Conservation (phyloP, 2,329 filamentous ascomycete species). For the Scedosporium aurantiacum region DNA sequence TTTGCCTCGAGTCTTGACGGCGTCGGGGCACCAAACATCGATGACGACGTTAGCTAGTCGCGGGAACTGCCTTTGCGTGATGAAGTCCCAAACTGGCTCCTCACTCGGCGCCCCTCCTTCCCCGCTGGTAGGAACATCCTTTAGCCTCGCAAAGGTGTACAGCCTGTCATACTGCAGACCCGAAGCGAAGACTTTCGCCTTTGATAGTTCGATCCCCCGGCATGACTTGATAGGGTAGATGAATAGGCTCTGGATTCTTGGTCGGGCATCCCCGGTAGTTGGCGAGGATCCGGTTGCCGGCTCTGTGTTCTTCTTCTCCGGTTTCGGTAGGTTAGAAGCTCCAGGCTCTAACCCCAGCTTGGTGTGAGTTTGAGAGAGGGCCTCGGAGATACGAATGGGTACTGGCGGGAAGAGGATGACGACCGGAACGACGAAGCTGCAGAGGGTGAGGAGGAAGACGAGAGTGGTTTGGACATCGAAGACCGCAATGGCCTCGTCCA, state of each 20-base stretch:
- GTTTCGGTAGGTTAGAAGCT: background rate
- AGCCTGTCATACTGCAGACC: slow-evolving; percentile 73
- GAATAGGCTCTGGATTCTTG: slow-evolving; percentile 34
- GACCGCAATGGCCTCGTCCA: slow-evolving; percentile 12
- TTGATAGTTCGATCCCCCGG: slow-evolving; percentile 59
- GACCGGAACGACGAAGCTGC: slow-evolving; percentile 42
- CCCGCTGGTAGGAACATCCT: slow-evolving; percentile 9
- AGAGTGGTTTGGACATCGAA: slow-evolving; percentile 23
- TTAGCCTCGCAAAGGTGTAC: slow-evolving; percentile 67
- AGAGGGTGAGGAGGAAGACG: slow-evolving; percentile 31
- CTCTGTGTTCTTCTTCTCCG: background rate
- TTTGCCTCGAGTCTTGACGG: slow-evolving; percentile 38
- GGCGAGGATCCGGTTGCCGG: background rate
- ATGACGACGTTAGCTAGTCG: slow-evolving; percentile 58
- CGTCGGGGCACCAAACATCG: slow-evolving; percentile 60
- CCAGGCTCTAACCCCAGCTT: slow-evolving; percentile 25
- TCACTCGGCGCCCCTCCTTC: slow-evolving; percentile 13
- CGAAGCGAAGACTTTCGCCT: slow-evolving; percentile 51
- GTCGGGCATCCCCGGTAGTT: background rate
- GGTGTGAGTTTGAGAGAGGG: slow-evolving; percentile 42
- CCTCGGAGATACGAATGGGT: slow-evolving; percentile 39
- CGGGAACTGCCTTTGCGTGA: slow-evolving; percentile 60
- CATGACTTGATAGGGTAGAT: slow-evolving; percentile 82
- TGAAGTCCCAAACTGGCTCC: slow-evolving; percentile 52
- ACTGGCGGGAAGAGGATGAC: slow-evolving; percentile 44